Evolutionary conservation across 495 filamentous ascomycete species (phyloP), one percentile per base, ranked within the genome.

Genomic region (Friedmanniomyces simplex): DNA sequence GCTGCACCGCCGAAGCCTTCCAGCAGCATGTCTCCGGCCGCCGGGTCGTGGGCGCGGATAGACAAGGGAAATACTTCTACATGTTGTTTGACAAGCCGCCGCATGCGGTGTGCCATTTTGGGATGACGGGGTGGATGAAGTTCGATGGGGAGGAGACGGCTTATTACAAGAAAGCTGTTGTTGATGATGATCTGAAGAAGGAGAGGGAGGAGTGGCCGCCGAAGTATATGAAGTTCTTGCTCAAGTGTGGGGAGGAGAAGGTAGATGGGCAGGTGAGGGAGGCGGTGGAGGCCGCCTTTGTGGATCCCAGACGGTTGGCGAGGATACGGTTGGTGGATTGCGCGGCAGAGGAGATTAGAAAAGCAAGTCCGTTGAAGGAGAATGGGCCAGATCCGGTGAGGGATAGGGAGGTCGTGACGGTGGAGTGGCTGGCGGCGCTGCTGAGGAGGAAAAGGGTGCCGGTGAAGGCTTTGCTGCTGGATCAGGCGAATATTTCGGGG

Each of bases 351-450:
- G 75, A 85, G 21, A 93, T 98, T 57, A 72, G 91, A 50, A 77
- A 85, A n/a, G 72, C 84, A 43, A 81, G 79, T 0, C 93, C 93
- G 4, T 74, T 98, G 4, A 84, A 85, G 18, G 85, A 89, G 63
- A 96, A 97, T 66, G 93, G 93, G 1, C 93, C 93, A 0, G 93
- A 98, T 72, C 93, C 93, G 0, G 83, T 96, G 0, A 71, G 84
- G n/a, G 90, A 96, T 65, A 80, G 81, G 55, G 81, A 89, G 54
- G 70, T 82, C 10, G 50, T 96, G 45, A 89, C 83, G 0, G 77
- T 82, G 55, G 77, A 78, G 1, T 97, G 84, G 79, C 68, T 98
- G 26, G 67, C 65, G 21, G 67, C 79, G 55, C 89, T 88, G 69
- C 68, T 96, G 68, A 72, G 66, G 42, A 82, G 75, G 37, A 89